Percentiles rank a stretch among this genome's conserved stretches.
Conservation (phyloP, 2,329 filamentous ascomycete species). For the Penicillium rolfsii region DNA sequence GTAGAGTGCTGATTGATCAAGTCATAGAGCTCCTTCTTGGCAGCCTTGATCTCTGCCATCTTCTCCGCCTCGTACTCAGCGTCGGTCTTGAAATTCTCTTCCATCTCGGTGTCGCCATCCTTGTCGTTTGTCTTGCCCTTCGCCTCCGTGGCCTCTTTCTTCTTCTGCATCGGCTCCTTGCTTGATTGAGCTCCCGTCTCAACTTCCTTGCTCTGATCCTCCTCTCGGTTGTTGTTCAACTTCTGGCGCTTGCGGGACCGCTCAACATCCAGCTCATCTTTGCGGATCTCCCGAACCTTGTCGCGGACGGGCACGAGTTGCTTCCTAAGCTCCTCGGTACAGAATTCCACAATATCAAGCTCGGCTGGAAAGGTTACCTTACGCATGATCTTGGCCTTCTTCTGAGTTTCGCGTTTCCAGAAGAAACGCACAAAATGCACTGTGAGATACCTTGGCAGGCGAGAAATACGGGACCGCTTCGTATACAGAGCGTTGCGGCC, state of each 20-base stretch:
- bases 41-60: slow-evolving; percentile 70
- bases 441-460: slow-evolving; percentile 90
- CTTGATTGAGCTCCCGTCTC: slow-evolving; percentile 38
- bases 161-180: slow-evolving; percentile 52
- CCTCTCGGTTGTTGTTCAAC: slow-evolving; percentile 61
- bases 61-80: slow-evolving; percentile 88
- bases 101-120: slow-evolving; percentile 73
- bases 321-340: slow-evolving; percentile 83
- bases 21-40: slow-evolving; percentile 84
- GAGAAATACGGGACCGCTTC: slow-evolving; percentile 85
- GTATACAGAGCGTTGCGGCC: slow-evolving; percentile 82
- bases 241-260: slow-evolving; percentile 91
- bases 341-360: slow-evolving; percentile 91
- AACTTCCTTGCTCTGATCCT: slow-evolving; percentile 48
- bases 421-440: slow-evolving; percentile 98
- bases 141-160: slow-evolving; percentile 55
- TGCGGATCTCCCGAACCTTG: slow-evolving; percentile 91
- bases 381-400: slow-evolving; percentile 99
- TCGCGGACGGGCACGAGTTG: slow-evolving; percentile 89
- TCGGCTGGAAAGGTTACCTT: slow-evolving; percentile 97
- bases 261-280: slow-evolving; percentile 92
- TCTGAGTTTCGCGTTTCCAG: slow-evolving; percentile 93
- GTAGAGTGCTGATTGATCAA: slow-evolving; percentile 75
- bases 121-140: slow-evolving; percentile 56
- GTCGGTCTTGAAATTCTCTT: slow-evolving; percentile 83